Conservation (phyloP, 2,329 filamentous ascomycete genomes). For the Pestalotiopsis sp. region DNA sequence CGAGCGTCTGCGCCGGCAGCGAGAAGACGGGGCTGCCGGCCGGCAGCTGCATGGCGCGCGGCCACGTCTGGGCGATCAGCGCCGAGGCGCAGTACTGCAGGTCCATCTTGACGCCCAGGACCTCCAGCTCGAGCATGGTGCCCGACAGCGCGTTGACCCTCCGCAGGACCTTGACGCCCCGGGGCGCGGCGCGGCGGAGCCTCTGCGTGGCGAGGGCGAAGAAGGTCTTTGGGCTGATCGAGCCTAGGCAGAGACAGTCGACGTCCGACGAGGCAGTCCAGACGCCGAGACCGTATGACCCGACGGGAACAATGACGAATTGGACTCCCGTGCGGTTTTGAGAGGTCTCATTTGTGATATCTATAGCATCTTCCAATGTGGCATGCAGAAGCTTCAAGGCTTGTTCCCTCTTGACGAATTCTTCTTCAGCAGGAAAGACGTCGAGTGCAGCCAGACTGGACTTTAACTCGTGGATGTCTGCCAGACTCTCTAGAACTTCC, state of each 20-base stretch:
- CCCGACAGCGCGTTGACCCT: conserved; percentile 59
- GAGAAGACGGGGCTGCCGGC: conserved; percentile 54
- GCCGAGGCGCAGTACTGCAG: conserved; percentile 66
- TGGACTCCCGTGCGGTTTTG: conserved; percentile 29
- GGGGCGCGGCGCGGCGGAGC: conserved; percentile 44
- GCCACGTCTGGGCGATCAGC: conserved; percentile 54
- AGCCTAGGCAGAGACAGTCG: conserved; percentile 65
- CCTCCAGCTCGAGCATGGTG: conserved; percentile 63
- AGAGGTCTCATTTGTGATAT: conserved; percentile 15
- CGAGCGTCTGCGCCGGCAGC: conserved; percentile 54
- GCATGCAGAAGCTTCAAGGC: conserved; percentile 47
- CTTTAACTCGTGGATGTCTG: conserved; percentile 34
- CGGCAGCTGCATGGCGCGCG: conserved; percentile 45
- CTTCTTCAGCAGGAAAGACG: conserved; percentile 47
- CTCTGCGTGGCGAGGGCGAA: conserved; percentile 58
- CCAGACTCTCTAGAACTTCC: conserved; percentile 30
- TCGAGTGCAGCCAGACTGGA: conserved; percentile 34
- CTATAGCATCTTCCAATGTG: conserved; percentile 36
- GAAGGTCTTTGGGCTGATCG: conserved; percentile 60
- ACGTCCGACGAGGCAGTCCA: conserved; percentile 64
- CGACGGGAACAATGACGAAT: conserved; percentile 60
- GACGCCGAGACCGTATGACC: conserved; percentile 63
- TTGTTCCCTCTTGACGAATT: conserved; percentile 39
- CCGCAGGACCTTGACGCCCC: conserved; percentile 51
- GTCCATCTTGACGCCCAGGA: conserved; percentile 60